A percentile compares a stretch with the other conserved stretches of the same genome.
Evolutionary conservation across 176 grass and related monocot genomes (phyloP).

Genomic region (Bolboschoenus planiculmis): DNA sequence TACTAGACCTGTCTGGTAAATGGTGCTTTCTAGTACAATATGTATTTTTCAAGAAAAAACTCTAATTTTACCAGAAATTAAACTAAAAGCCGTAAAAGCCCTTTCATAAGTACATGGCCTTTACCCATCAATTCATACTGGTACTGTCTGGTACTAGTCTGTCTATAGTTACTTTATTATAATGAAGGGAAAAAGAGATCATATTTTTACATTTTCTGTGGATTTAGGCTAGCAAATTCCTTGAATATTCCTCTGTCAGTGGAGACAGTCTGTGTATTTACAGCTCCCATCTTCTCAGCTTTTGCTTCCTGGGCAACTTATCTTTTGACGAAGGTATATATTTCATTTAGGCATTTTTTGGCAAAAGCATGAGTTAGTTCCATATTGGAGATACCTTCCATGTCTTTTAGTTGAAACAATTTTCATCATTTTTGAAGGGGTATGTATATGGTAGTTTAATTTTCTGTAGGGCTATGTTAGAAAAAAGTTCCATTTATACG

Average conservation of each 20-base stretch:
- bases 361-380: neutral
- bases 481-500: neutral
- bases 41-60: neutral
- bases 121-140: neutral
- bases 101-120: neutral
- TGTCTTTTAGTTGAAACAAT: neutral
- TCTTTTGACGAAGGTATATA: slow-evolving; percentile 79
- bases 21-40: neutral
- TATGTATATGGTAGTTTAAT: neutral
- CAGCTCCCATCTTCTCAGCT: slow-evolving; percentile 96
- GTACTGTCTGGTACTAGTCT: neutral
- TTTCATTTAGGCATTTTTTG: neutral
- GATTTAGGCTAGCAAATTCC: slow-evolving; percentile 70
- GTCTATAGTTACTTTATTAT: neutral
- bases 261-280: slow-evolving; percentile 99
- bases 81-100: neutral
- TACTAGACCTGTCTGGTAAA: neutral
- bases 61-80: slow-evolving; percentile 18
- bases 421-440: neutral
- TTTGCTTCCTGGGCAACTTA: slow-evolving; percentile 95
- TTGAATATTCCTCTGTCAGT: slow-evolving; percentile 90
- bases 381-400: neutral
- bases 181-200: slow-evolving; percentile 18
- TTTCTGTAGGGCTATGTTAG: neutral
- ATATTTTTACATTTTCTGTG: slow-evolving; percentile 16